A percentile compares a stretch with the other conserved stretches of the same genome.
Conservation (phyloP, 192 early-diverging fungal species). For the Coemansia sp. region DNA sequence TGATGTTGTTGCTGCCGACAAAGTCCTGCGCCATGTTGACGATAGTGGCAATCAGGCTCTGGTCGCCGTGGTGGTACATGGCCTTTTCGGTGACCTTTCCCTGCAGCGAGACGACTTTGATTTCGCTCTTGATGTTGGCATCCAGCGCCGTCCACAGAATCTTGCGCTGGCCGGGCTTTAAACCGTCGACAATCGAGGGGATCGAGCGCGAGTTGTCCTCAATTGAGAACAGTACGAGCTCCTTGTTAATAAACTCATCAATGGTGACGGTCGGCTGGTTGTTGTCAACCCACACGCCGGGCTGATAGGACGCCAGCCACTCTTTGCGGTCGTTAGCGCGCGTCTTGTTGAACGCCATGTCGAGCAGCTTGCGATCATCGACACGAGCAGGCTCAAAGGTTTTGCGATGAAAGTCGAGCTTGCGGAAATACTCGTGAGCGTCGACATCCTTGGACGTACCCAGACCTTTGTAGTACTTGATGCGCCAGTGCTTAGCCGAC, state of each 20-base stretch:
- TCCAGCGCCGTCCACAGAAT: slow-evolving; percentile 88
- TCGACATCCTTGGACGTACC: slow-evolving; percentile 85
- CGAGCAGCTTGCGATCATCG: slow-evolving; percentile 78
- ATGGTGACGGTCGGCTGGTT: slow-evolving; percentile 75
- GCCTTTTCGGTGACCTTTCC: slow-evolving; percentile 89
- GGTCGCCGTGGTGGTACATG: slow-evolving; percentile 96
- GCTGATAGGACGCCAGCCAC: slow-evolving; percentile 81
- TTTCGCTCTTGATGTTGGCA: slow-evolving; percentile 76
- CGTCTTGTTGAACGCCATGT: slow-evolving; percentile 97
- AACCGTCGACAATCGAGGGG: slow-evolving; percentile 89
- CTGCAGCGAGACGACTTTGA: slow-evolving; percentile 87
- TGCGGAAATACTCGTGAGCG: slow-evolving; percentile 90
- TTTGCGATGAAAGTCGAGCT: slow-evolving; percentile 80
- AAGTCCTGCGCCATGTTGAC: slow-evolving; percentile 93
- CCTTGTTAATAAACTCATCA: slow-evolving; percentile 91
- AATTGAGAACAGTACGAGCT: slow-evolving; percentile 92
- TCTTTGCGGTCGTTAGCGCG: slow-evolving; percentile 94
- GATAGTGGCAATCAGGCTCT: slow-evolving; percentile 79
- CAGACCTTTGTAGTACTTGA: slow-evolving; percentile 99
- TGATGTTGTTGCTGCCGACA: slow-evolving; percentile 95
- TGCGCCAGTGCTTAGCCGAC: slow-evolving; percentile 74
- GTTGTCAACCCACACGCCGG: slow-evolving; percentile 91
- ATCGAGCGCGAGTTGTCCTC: slow-evolving; percentile 96
- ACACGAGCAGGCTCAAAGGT: slow-evolving; percentile 61
- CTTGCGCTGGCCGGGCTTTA: slow-evolving; percentile 98